Evolutionary conservation across 1,284 basidiomycete species (phyloP).

Genomic region (Laetiporus sulphureus): DNA sequence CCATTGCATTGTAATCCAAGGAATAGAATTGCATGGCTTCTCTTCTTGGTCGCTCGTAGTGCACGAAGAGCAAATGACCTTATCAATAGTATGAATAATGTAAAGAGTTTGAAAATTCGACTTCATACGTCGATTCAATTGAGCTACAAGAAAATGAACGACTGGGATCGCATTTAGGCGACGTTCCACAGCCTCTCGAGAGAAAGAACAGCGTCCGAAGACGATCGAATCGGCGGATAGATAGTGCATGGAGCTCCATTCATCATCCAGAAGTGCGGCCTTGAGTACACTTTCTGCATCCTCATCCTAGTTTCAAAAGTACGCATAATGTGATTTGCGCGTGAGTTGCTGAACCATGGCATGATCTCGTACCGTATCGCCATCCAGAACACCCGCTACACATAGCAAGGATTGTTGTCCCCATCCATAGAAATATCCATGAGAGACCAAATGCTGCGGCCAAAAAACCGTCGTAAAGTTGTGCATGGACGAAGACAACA

Average conservation of each 20-base stretch:
- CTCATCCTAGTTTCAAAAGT: slow-evolving; percentile 1
- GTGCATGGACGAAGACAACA: too few relatives aligned
- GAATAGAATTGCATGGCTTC: slow-evolving; percentile 3
- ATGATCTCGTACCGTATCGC: slow-evolving; percentile 8
- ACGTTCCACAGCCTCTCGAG: too few relatives aligned
- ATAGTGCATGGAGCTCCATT: not conserved
- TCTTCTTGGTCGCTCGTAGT: not conserved
- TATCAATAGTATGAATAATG: not conserved
- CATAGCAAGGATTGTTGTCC: slow-evolving; percentile 12
- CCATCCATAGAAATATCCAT: slow-evolving; percentile 23
- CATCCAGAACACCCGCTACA: slow-evolving; percentile 16
- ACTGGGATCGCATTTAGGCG: not conserved
- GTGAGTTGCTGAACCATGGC: not conserved
- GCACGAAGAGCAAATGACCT: not conserved
- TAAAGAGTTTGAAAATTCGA: not conserved
- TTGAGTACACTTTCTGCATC: not conserved
- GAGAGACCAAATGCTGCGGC: too few relatives aligned
- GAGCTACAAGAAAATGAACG: not conserved
- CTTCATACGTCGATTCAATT: not conserved
- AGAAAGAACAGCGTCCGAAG: not conserved
- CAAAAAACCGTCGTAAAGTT: too few relatives aligned
- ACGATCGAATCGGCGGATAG: not conserved
- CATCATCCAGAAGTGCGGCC: not conserved
- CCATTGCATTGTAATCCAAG: not conserved
- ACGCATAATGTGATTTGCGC: not conserved